Evolutionary conservation across 2,329 filamentous ascomycete species (phyloP).

Genomic region (Phaeoacremonium minimum): DNA sequence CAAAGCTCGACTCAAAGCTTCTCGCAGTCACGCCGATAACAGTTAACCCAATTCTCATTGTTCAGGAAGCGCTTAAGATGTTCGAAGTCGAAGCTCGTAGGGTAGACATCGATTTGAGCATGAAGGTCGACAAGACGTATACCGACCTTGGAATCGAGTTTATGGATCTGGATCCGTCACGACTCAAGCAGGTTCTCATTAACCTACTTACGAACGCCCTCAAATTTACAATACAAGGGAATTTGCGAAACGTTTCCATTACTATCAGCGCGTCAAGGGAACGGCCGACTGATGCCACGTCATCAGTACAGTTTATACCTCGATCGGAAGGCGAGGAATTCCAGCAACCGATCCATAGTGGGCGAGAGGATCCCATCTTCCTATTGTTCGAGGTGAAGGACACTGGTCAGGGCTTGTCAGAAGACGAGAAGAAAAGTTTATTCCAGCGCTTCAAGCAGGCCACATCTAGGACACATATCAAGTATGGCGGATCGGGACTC

Average conservation of each 20-base stretch:
- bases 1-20: slow-evolving; percentile 73
- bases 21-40: slow-evolving; percentile 68
- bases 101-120: slow-evolving; percentile 62
- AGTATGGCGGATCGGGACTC: slow-evolving; percentile 70
- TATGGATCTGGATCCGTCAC: slow-evolving; percentile 66
- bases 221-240: slow-evolving; percentile 69
- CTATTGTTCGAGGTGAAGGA: slow-evolving; percentile 73
- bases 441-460: slow-evolving; percentile 74
- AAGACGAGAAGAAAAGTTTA: slow-evolving; percentile 63
- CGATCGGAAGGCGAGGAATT: slow-evolving; percentile 41
- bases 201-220: slow-evolving; percentile 78
- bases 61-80: slow-evolving; percentile 68
- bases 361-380: slow-evolving; percentile 47
- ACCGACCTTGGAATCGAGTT: slow-evolving; percentile 55
- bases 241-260: slow-evolving; percentile 49
- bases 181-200: slow-evolving; percentile 74
- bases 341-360: slow-evolving; percentile 23
- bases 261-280: slow-evolving; percentile 37
- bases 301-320: slow-evolving; percentile 58
- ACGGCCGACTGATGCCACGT: slow-evolving; percentile 32
- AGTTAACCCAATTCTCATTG: slow-evolving; percentile 62
- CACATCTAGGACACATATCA: slow-evolving; percentile 65
- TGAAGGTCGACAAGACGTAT: slow-evolving; percentile 60
- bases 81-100: slow-evolving; percentile 72
- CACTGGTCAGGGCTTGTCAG: slow-evolving; percentile 66